A percentile compares a stretch with the other conserved stretches of the same genome.
These are phyloP conservation scores for Aspergillus quadrilineatus DNA, from an alignment of 2,329 filamentous ascomycete species.

Conservation along the genomic window DNA sequence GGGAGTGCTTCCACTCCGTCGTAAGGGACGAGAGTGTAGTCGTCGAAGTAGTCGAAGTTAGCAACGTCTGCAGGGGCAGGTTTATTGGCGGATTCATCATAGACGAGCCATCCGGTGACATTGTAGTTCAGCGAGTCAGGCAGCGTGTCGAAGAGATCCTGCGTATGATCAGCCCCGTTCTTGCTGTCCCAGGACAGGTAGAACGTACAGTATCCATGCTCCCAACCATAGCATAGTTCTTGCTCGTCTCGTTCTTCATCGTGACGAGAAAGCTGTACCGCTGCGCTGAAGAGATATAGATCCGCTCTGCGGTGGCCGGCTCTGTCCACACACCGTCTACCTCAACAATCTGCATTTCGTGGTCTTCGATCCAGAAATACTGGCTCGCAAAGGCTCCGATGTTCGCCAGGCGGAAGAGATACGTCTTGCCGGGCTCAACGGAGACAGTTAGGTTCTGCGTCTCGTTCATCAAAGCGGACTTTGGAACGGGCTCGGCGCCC, in stretches of 20 bases:
- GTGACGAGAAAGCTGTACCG: slow-evolving; percentile 57
- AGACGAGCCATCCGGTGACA: slow-evolving; percentile 50
- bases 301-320: slow-evolving; percentile 47
- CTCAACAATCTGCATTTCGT: slow-evolving; percentile 41
- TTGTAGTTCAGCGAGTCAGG: slow-evolving; percentile 36
- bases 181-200: background rate
- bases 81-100: slow-evolving; percentile 49
- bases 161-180: background rate
- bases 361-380: slow-evolving; percentile 48
- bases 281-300: slow-evolving; percentile 67
- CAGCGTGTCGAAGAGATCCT: background rate
- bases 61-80: slow-evolving; percentile 52
- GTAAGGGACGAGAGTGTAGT: slow-evolving; percentile 42
- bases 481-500: slow-evolving; percentile 64
- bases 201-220: background rate
- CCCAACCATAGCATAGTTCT: slow-evolving; percentile 65
- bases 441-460: slow-evolving; percentile 59
- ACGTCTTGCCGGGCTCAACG: slow-evolving; percentile 67
- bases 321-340: slow-evolving; percentile 38
- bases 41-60: slow-evolving; percentile 62
- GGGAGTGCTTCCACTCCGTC: slow-evolving; percentile 28
- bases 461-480: slow-evolving; percentile 71
- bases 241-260: slow-evolving; percentile 59
- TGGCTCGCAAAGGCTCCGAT: slow-evolving; percentile 66
- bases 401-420: slow-evolving; percentile 70